These are phyloP conservation scores for Sarcodon sp. DNA, from an alignment of 768 basidiomycete genomes.

Conservation along the genomic window DNA sequence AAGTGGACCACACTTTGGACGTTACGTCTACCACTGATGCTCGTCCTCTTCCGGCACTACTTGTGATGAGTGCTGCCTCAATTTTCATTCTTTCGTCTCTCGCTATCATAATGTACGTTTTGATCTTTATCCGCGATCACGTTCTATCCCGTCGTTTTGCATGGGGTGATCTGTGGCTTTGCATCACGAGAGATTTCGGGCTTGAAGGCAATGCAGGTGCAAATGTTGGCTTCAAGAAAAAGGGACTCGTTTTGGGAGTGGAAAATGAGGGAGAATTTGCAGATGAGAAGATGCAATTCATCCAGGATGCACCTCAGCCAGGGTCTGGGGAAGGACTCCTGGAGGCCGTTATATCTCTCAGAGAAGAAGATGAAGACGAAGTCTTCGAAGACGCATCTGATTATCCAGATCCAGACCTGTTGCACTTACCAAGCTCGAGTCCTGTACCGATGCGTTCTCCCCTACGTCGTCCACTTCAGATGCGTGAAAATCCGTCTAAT, in stretches of 20 bases:
- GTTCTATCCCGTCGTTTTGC: too few species aligned
- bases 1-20: too few species aligned
- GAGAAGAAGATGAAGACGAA: slow-evolving; percentile 7
- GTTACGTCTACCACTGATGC: too few species aligned
- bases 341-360: too few species aligned
- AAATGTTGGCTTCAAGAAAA: background rate
- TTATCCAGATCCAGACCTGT: slow-evolving; percentile 25
- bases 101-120: too few species aligned
- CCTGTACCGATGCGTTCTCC: slow-evolving; percentile 6
- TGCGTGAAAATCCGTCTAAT: slow-evolving; percentile 10
- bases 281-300: background rate
- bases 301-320: background rate
- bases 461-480: slow-evolving; percentile 11
- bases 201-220: background rate
- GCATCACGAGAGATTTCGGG: too few species aligned
- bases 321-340: background rate
- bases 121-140: too few species aligned
- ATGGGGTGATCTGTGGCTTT: too few species aligned
- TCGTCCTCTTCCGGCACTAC: too few species aligned
- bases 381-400: slow-evolving; percentile 13
- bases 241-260: slow-evolving; percentile 1
- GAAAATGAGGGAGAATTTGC: slow-evolving; percentile 1
- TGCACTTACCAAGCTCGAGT: slow-evolving; percentile 18
- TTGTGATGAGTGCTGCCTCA: too few species aligned
- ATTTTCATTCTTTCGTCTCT: too few species aligned